Conservation (phyloP, 2,329 filamentous ascomycete species). For the Aspergillus clavatus region DNA sequence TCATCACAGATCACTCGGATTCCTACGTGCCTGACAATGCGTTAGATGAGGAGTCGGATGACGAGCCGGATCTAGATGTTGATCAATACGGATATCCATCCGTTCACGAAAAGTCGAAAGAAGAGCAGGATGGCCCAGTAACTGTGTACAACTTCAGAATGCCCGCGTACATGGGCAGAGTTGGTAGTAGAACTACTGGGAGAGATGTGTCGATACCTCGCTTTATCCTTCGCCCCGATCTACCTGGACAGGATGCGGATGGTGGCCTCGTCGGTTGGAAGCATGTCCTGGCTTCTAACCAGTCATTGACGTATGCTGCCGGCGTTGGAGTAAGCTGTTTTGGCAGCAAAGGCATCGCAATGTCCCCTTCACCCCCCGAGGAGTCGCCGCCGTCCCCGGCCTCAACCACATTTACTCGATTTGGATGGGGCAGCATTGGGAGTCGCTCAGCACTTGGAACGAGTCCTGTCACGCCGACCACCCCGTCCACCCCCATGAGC, state of each 20-base stretch:
- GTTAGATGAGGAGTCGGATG: conserved; percentile 23
- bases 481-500: conserved; percentile 30
- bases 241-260: conserved; percentile 39
- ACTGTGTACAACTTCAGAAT: conserved; percentile 40
- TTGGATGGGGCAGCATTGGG: conserved; percentile 34
- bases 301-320: conserved; percentile 35
- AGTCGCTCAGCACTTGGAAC: conserved; percentile 28
- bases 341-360: conserved; percentile 19
- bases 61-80: conserved; percentile 30
- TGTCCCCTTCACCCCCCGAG: conserved; percentile 10
- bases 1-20: conserved; percentile 41
- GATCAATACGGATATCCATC: conserved; percentile 31
- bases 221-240: conserved; percentile 41
- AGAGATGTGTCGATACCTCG: conserved; percentile 32
- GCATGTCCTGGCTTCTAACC: conserved; percentile 39
- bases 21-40: conserved; percentile 33
- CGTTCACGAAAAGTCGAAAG: conserved; percentile 20
- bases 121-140: conserved; percentile 26
- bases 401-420: conserved; percentile 29
- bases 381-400: conserved; percentile 31
- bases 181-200: conserved; percentile 21
- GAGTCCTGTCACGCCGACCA: conserved; percentile 28
- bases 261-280: conserved; percentile 44
- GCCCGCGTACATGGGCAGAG: conserved; percentile 40
- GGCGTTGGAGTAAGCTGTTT: conserved; percentile 33